Conservation (phyloP, 2,329 filamentous ascomycete species). For the Phymatotrichopsis omnivora region DNA sequence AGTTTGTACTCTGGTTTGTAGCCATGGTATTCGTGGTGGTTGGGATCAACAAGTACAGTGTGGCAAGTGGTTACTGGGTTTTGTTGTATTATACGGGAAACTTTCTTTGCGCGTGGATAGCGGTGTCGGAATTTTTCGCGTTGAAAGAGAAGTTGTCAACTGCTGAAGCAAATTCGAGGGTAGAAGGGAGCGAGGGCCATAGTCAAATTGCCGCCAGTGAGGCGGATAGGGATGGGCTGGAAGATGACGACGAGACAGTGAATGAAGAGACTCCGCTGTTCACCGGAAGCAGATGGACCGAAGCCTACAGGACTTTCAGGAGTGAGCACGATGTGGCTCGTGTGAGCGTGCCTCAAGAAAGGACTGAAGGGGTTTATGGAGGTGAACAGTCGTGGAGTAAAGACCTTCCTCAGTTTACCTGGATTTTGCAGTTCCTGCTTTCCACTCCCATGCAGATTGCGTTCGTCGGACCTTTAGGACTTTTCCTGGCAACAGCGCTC, state of each 20-base stretch:
- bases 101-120: slow-evolving; percentile 51
- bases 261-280: slow-evolving; percentile 28
- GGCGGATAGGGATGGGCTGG: too few species aligned
- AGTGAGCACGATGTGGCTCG: too few species aligned
- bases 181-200: slow-evolving; percentile 12
- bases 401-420: slow-evolving; percentile 63
- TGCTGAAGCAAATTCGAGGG: neutral
- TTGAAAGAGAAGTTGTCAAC: slow-evolving; percentile 50
- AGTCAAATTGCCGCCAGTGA: slow-evolving; percentile 10
- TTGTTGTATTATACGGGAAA: slow-evolving; percentile 68
- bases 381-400: slow-evolving; percentile 80
- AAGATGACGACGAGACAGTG: slow-evolving; percentile 21
- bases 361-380: slow-evolving; percentile 44
- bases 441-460: slow-evolving; percentile 69
- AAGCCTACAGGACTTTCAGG: slow-evolving; percentile 14
- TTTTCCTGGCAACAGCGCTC: slow-evolving; percentile 61
- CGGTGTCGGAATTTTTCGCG: slow-evolving; percentile 69
- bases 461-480: slow-evolving; percentile 62
- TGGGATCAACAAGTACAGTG: slow-evolving; percentile 60
- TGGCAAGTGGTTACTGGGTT: slow-evolving; percentile 69
- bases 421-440: slow-evolving; percentile 76
- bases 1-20: slow-evolving; percentile 65
- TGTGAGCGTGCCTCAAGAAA: too few species aligned
- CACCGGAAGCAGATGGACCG: slow-evolving; percentile 24
- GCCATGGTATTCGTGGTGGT: slow-evolving; percentile 63